phyloP scores from a whole-genome alignment of 306 rosid species.

The Oxytropis ochrocephala region DNA sequence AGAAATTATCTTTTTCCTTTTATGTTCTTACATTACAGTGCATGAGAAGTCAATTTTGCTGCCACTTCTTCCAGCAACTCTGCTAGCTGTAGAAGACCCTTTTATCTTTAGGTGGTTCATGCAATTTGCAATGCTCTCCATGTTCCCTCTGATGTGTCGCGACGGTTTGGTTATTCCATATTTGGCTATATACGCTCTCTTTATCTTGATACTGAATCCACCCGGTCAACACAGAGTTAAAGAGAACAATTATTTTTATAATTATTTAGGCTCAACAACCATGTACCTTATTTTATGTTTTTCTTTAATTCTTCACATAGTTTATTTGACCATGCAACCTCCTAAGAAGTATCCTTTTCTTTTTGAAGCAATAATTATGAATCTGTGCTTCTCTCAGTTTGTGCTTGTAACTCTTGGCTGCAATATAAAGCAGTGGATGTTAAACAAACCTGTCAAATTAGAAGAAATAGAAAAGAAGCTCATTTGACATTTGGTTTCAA shows the following conservation, averaged over 20 bases:
- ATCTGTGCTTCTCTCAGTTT: slow-evolving; percentile 83
- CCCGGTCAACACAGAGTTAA: slow-evolving; percentile 24
- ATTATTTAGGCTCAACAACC: slow-evolving; percentile 22
- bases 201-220: slow-evolving; percentile 36
- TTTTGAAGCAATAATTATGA: slow-evolving; percentile 82
- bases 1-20: slow-evolving; percentile 2
- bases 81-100: slow-evolving; percentile 79
- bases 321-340: slow-evolving; percentile 54
- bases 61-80: slow-evolving; percentile 85
- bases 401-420: slow-evolving; percentile 48
- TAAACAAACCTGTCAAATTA: slow-evolving; percentile 36
- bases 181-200: slow-evolving; percentile 47
- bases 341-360: slow-evolving; percentile 78
- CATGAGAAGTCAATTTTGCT: slow-evolving; percentile 90
- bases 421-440: slow-evolving; percentile 67
- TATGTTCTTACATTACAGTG: slow-evolving; percentile 52
- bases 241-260: slow-evolving; percentile 10
- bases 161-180: slow-evolving; percentile 66
- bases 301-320: slow-evolving; percentile 62
- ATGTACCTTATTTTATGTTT: slow-evolving; percentile 21
- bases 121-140: slow-evolving; percentile 62
- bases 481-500: slow-evolving; percentile 28
- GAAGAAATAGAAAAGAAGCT: slow-evolving; percentile 51
- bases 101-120: slow-evolving; percentile 48
- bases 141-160: slow-evolving; percentile 74